These are phyloP conservation scores for Aspergillus pseudonomiae DNA, from an alignment of 2,329 filamentous ascomycete species.

Conservation along the genomic window DNA sequence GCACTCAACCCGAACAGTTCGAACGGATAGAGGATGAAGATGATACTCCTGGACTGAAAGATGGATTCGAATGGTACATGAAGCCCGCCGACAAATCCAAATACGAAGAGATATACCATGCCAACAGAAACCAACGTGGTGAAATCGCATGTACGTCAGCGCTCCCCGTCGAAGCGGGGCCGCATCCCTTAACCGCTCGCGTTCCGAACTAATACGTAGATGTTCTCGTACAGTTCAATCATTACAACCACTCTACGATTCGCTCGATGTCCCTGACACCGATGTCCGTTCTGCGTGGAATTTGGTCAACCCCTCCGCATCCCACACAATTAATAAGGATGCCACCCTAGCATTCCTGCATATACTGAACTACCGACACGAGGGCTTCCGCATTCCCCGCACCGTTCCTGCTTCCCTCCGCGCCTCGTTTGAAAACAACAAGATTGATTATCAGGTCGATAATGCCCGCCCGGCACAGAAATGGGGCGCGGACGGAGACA, in stretches of 20 bases:
- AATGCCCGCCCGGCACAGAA: conserved; percentile 70
- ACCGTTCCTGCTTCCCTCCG: conserved; percentile 89
- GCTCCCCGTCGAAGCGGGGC: neutral
- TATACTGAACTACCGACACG: conserved; percentile 93
- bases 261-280: conserved; percentile 66
- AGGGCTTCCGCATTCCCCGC: conserved; percentile 91
- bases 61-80: conserved; percentile 99
- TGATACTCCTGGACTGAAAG: conserved; percentile 82
- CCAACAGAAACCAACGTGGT: conserved; percentile 84
- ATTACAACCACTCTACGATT: conserved; percentile 80
- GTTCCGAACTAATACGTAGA: conserved; percentile 12
- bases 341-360: conserved; percentile 92
- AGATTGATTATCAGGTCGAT: conserved; percentile 95
- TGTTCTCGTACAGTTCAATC: conserved; percentile 63
- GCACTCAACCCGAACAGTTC: conserved; percentile 78
- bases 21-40: conserved; percentile 78
- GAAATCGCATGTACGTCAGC: conserved; percentile 71
- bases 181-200: neutral
- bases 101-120: conserved; percentile 96
- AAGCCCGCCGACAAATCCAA: conserved; percentile 85
- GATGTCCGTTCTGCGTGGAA: conserved; percentile 96
- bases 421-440: conserved; percentile 88
- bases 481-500: conserved; percentile 79
- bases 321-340: conserved; percentile 86
- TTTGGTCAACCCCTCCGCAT: conserved; percentile 88